Evolutionary conservation across 2,329 filamentous ascomycete species (phyloP).

Genomic region (Curvularia spicifera): DNA sequence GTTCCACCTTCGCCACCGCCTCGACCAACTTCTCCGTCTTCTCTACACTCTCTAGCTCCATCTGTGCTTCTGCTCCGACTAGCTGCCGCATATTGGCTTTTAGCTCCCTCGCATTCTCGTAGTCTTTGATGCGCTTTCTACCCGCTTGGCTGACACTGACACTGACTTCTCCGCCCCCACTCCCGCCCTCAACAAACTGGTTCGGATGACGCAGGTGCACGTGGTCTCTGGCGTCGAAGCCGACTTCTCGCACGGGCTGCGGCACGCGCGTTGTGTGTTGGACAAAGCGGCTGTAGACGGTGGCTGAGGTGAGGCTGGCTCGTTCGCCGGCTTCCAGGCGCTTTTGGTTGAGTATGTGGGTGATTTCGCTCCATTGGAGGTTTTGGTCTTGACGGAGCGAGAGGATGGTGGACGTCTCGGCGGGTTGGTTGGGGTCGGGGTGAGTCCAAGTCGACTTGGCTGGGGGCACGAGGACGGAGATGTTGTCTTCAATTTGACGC

Average conservation of each 20-base stretch:
- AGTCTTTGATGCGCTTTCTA: constrained; percentile 34
- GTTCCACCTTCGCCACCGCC: constrained; percentile 37
- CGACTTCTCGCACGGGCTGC: constrained; percentile 4
- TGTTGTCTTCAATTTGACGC: not conserved
- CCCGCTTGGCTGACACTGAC: constrained; percentile 19
- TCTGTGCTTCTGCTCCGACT: constrained; percentile 6
- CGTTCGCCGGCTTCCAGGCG: not conserved
- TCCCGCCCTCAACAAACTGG: not conserved
- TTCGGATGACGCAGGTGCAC: constrained; percentile 37
- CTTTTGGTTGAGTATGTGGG: not conserved
- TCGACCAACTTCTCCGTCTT: constrained; percentile 35
- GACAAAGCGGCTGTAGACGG: not conserved
- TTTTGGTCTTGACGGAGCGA: not conserved
- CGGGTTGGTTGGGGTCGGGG: not conserved
- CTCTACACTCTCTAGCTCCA: constrained; percentile 26
- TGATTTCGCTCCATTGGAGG: not conserved
- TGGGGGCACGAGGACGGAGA: not conserved
- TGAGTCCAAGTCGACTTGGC: not conserved
- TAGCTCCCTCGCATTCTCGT: constrained; percentile 30
- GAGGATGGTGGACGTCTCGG: not conserved
- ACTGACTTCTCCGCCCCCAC: not conserved
- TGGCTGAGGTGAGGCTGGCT: not conserved
- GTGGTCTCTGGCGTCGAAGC: constrained; percentile 45
- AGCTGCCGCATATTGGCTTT: constrained; percentile 31
- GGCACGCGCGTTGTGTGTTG: not conserved